These are phyloP conservation scores for Fraxinus excelsior DNA, from an alignment of 257 asterid species.

Conservation along the genomic window DNA sequence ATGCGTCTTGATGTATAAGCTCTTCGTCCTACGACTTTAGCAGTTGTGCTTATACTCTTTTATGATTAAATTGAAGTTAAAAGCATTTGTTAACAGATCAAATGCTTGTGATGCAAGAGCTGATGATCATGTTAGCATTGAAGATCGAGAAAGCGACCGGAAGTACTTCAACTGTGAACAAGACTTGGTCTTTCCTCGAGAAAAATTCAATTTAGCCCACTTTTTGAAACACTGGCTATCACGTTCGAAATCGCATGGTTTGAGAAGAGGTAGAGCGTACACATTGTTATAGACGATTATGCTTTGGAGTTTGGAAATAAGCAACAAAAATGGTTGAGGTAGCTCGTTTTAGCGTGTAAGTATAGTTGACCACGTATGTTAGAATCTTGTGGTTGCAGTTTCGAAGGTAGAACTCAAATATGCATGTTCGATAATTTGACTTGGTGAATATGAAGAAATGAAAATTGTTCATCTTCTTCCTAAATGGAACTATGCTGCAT, in stretches of 20 bases:
- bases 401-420: neutral
- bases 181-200: slow-evolving; percentile 23
- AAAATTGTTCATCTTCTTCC: neutral
- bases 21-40: neutral
- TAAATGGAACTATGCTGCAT: neutral
- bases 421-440: neutral
- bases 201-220: slow-evolving; percentile 30
- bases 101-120: slow-evolving; percentile 11
- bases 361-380: too few relatives aligned
- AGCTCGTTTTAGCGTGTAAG: neutral
- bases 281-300: neutral
- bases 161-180: slow-evolving; percentile 14
- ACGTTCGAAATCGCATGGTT: slow-evolving; percentile 28
- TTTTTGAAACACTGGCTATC: slow-evolving; percentile 39
- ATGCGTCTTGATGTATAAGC: neutral
- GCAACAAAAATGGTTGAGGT: too few relatives aligned
- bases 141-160: slow-evolving; percentile 20
- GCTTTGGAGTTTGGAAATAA: too few relatives aligned
- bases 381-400: neutral
- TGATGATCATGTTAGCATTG: neutral
- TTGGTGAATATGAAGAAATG: neutral
- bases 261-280: neutral
- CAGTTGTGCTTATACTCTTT: neutral
- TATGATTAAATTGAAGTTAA: slow-evolving; percentile 1
- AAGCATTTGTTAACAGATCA: slow-evolving; percentile 21